Base-by-base conservation (phyloP, 202 grass and related monocot genomes). In the Carex arenaria region DNA sequence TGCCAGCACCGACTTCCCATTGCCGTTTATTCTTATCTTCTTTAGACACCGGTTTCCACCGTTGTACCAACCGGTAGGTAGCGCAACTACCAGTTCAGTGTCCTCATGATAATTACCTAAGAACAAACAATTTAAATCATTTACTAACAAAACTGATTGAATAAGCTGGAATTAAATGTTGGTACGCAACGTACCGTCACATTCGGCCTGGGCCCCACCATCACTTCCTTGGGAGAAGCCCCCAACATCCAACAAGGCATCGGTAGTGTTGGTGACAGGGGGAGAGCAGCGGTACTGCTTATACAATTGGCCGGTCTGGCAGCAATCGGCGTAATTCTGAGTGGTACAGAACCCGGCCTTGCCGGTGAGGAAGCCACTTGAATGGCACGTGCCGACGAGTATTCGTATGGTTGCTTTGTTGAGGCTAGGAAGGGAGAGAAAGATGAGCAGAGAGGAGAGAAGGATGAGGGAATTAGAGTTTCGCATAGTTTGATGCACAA, bases 291-390 rank as follows among this genome's bases (percentile, higher is more conserved):
- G 80, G 71, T 86, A 91, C 76, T 86, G 85, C 0, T 78, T 83
- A 52, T 93, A 95, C 68, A 4, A 61, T 74, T 91, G 77, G 42
- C 80, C 87, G 0, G 84, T 80, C 23, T 85, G 31, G 36, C 90
- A 95, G 55, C 90, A 93, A 61, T 86, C 59, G 0, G 76, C 85
- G 40, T 90, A 80, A 54, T 90, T 88, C 56, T 85, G 84, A 51
- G 28, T 80, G 68, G 88, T 83, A 51, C 85, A 90, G 80, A 89
- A 53, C 56, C 83, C 86, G 0, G 90, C 74, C 32, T 64, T 87
- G 15, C 93, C 88, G 0, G 86, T 89, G 15, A 95, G 85, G 70
- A 90, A 92, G 1, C 88, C 88, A 20, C 90, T 95, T 20, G 90
- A 38, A 1, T 54, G 55, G 88, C 85, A 92, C 0, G 11, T 28